Conservation (phyloP, 2,329 filamentous ascomycete species). For the Sporothrix phasma region DNA sequence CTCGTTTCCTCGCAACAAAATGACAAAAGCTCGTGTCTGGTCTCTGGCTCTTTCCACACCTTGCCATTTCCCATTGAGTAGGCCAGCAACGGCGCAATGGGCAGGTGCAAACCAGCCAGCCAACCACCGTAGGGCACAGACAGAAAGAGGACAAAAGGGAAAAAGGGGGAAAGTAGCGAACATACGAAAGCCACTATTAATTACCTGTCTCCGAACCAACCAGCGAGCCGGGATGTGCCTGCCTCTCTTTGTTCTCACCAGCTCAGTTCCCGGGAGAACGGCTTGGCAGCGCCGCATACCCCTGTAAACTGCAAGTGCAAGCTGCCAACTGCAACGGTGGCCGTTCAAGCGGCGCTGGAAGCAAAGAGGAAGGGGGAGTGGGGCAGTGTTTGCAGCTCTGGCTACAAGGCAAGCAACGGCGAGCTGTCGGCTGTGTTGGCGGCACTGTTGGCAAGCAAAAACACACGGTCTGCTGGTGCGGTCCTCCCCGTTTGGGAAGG, state of each 20-base stretch:
- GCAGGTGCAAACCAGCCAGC: not conserved
- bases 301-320: not conserved
- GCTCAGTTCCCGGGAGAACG: too few species aligned
- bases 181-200: not conserved
- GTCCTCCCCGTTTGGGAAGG: conserved; percentile 13
- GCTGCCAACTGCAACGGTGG: not conserved
- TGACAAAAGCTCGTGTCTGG: not conserved
- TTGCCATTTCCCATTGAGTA: not conserved
- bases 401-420: conserved; percentile 14
- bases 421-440: too few species aligned
- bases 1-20: not conserved
- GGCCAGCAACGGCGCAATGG: too few species aligned
- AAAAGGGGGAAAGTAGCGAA: not conserved
- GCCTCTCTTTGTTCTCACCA: not conserved
- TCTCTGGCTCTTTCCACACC: not conserved
- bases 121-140: not conserved
- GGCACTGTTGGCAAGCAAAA: not conserved
- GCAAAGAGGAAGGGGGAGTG: not conserved
- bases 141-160: not conserved
- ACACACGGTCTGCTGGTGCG: conserved; percentile 7
- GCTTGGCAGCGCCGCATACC: too few species aligned
- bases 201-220: not conserved
- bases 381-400: not conserved
- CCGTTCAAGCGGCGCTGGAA: not conserved
- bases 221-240: not conserved